A percentile compares a stretch with the other conserved stretches of the same genome.
These are phyloP conservation scores for Oryza rufipogon DNA, from an alignment of 176 grass and related monocot genomes.

Conservation along the genomic window DNA sequence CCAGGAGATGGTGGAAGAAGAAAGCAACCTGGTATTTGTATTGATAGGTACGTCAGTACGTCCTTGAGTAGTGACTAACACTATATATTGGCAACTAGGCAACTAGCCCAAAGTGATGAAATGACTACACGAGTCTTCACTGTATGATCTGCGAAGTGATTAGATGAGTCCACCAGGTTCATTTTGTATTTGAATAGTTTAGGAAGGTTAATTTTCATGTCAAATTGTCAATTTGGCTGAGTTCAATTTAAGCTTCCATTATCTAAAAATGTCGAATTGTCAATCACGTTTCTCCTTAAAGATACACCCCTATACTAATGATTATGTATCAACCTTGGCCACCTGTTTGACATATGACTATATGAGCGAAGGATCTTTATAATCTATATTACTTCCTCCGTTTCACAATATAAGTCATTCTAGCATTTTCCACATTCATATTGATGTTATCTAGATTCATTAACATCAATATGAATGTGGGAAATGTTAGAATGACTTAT, in stretches of 20 bases:
- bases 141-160: slow-evolving; percentile 18
- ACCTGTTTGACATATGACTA: background rate
- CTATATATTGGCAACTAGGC: slow-evolving; percentile 13
- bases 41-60: slow-evolving; percentile 94
- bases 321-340: background rate
- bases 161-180: background rate
- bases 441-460: too few relatives aligned
- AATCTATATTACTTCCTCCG: background rate
- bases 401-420: too few relatives aligned
- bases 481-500: too few relatives aligned
- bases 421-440: too few relatives aligned
- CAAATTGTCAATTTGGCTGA: background rate
- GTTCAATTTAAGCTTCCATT: too few relatives aligned
- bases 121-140: background rate
- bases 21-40: slow-evolving; percentile 92
- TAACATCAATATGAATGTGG: too few relatives aligned
- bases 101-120: slow-evolving; percentile 24
- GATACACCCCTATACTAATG: background rate
- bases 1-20: slow-evolving; percentile 99
- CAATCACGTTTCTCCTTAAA: background rate
- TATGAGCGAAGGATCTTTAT: background rate
- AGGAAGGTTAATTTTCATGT: background rate
- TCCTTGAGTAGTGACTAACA: slow-evolving; percentile 6
- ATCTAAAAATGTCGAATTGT: background rate
- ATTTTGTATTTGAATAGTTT: slow-evolving; percentile 21